These are phyloP conservation scores for Zarea fungicola DNA, from an alignment of 2,329 filamentous ascomycete genomes.

Conservation along the genomic window DNA sequence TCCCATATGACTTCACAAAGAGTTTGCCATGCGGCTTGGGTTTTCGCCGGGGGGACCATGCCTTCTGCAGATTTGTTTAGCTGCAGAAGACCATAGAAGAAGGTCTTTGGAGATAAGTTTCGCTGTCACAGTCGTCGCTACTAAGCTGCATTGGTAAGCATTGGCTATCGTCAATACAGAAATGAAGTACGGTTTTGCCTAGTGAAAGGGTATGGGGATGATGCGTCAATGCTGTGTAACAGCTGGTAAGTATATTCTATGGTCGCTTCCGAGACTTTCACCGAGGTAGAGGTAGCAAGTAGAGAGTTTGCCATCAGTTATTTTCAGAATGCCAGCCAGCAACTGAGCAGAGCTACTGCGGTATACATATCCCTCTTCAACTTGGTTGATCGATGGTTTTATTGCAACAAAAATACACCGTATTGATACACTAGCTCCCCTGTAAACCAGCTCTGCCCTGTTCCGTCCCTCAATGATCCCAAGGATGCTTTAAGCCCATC, in stretches of 20 bases:
- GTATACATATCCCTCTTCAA: neutral
- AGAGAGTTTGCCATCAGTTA: conserved; percentile 62
- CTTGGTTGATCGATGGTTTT: neutral
- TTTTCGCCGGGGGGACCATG: conserved; percentile 71
- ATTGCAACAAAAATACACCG: neutral
- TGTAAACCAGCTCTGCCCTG: neutral
- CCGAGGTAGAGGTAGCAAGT: conserved; percentile 60
- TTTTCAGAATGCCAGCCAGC: conserved; percentile 51
- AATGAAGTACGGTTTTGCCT: conserved; percentile 51
- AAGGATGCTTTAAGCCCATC: conserved; percentile 92
- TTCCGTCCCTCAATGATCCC: conserved; percentile 74
- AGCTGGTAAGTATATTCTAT: conserved; percentile 69
- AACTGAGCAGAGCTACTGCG: neutral
- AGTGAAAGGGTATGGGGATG: conserved; percentile 57
- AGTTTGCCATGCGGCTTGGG: conserved; percentile 68
- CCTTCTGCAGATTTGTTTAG: conserved; percentile 58
- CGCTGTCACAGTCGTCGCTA: neutral
- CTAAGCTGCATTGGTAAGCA: conserved; percentile 33
- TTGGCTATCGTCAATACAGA: conserved; percentile 59
- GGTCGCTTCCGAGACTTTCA: conserved; percentile 65
- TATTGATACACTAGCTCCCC: conserved; percentile 2
- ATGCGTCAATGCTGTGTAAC: conserved; percentile 59
- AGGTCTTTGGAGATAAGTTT: conserved; percentile 56
- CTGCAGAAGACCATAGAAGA: conserved; percentile 56
- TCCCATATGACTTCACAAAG: conserved; percentile 64